Evolutionary conservation across 306 rosid genomes (phyloP).

Genomic region (apple (Malus domestica)): DNA sequence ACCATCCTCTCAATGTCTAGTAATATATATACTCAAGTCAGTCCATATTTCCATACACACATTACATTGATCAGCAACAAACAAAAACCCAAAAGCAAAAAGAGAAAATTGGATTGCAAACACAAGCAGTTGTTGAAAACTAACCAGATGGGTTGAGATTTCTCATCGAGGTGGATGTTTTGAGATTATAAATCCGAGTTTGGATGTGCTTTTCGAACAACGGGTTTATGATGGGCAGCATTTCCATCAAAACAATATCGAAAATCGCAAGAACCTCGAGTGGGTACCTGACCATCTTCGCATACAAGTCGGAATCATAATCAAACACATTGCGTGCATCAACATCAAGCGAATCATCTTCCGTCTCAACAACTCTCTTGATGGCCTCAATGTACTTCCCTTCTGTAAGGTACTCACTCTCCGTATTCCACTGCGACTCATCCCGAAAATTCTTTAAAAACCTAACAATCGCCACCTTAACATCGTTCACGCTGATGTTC

Average conservation of each 20-base stretch:
- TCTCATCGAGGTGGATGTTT: conserved; percentile 70
- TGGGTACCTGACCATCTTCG: conserved; percentile 88
- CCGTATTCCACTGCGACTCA: conserved; percentile 32
- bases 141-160: conserved; percentile 92
- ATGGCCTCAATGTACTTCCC: conserved; percentile 78
- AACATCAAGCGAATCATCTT: conserved; percentile 75
- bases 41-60: not conserved
- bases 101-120: not conserved
- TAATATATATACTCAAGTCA: conserved; percentile 4
- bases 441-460: conserved; percentile 72
- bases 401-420: conserved; percentile 47
- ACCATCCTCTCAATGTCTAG: conserved; percentile 96
- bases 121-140: not conserved
- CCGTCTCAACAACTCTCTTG: conserved; percentile 56
- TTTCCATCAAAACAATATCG: conserved; percentile 89
- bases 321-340: conserved; percentile 77
- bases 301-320: conserved; percentile 82
- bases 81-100: not conserved
- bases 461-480: conserved; percentile 68
- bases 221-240: conserved; percentile 73
- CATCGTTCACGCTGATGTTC: conserved; percentile 89
- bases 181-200: conserved; percentile 81
- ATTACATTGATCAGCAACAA: not conserved
- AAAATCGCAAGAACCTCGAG: conserved; percentile 95
- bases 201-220: conserved; percentile 86